Evolutionary conservation across 495 filamentous ascomycete species (phyloP).

Genomic region (Rostrohypoxylon terebratum): DNA sequence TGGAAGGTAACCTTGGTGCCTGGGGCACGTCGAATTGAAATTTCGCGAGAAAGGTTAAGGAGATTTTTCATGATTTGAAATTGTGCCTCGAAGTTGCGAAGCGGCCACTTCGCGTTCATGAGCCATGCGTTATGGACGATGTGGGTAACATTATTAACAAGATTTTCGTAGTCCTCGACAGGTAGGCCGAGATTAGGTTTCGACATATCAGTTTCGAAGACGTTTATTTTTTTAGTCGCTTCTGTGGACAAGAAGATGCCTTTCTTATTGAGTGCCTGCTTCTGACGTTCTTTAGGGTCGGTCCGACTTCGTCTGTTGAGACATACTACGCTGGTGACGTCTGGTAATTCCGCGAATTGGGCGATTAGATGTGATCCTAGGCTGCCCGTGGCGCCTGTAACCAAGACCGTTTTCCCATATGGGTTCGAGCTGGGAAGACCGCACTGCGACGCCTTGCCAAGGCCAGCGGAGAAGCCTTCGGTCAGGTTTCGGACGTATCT

Average conservation of each 20-base stretch:
- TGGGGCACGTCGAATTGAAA: slow-evolving; percentile 41
- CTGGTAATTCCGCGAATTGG: slow-evolving; percentile 48
- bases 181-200: slow-evolving; percentile 63
- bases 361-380: slow-evolving; percentile 62
- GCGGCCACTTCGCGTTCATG: slow-evolving; percentile 59
- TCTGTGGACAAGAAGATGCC: slow-evolving; percentile 47
- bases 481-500: slow-evolving; percentile 38
- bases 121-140: slow-evolving; percentile 71
- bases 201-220: slow-evolving; percentile 61
- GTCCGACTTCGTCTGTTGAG: slow-evolving; percentile 58
- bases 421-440: slow-evolving; percentile 33
- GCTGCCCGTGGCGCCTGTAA: slow-evolving; percentile 66
- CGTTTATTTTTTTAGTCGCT: slow-evolving; percentile 42
- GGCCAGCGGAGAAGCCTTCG: slow-evolving; percentile 35
- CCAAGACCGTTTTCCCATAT: slow-evolving; percentile 55
- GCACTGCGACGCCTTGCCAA: slow-evolving; percentile 13
- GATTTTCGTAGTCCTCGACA: slow-evolving; percentile 50
- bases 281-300: slow-evolving; percentile 52
- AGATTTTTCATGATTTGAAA: slow-evolving; percentile 62
- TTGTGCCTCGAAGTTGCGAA: slow-evolving; percentile 61
- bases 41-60: slow-evolving; percentile 56
- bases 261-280: slow-evolving; percentile 51
- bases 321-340: slow-evolving; percentile 58
- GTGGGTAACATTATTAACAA: slow-evolving; percentile 61
- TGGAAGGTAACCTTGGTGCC: slow-evolving; percentile 55